Conservation (phyloP, 208 protist species). For the Wallacemonas rigidus region DNA sequence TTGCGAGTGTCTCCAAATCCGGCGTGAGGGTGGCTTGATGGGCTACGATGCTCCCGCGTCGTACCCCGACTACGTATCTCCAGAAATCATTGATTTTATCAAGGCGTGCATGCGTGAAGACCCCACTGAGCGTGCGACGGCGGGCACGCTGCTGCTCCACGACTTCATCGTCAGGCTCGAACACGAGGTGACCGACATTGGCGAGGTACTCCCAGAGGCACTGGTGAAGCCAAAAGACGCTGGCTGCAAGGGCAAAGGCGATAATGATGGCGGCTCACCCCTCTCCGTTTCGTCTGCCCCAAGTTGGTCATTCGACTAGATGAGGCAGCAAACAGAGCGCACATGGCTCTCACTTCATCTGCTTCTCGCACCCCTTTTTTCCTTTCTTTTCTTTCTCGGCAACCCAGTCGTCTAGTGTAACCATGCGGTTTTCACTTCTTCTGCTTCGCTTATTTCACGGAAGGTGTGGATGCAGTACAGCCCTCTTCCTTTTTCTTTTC, state of each 20-base stretch:
- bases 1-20: conserved; percentile 58
- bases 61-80: conserved; percentile 47
- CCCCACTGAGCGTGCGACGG: conserved; percentile 51
- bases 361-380: too few relatives aligned
- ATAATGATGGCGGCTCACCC: conserved; percentile 15
- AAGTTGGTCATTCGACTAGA: conserved; percentile 55
- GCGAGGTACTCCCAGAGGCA: conserved; percentile 37
- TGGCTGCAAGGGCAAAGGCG: neutral
- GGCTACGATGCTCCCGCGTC: conserved; percentile 50
- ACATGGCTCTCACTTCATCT: too few relatives aligned
- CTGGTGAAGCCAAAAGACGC: conserved; percentile 28
- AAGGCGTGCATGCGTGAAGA: conserved; percentile 58
- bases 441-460: too few relatives aligned
- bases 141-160: conserved; percentile 59
- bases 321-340: neutral
- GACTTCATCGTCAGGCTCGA: conserved; percentile 73
- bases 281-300: conserved; percentile 29
- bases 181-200: conserved; percentile 51
- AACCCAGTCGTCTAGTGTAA: neutral
- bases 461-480: too few relatives aligned
- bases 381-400: neutral
- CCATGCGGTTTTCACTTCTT: too few relatives aligned
- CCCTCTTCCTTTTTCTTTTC: conserved; percentile 16
- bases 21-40: conserved; percentile 39
- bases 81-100: conserved; percentile 56